phyloP scores from a whole-genome alignment of 2,329 filamentous ascomycete genomes.

The Aspergillus persii region DNA sequence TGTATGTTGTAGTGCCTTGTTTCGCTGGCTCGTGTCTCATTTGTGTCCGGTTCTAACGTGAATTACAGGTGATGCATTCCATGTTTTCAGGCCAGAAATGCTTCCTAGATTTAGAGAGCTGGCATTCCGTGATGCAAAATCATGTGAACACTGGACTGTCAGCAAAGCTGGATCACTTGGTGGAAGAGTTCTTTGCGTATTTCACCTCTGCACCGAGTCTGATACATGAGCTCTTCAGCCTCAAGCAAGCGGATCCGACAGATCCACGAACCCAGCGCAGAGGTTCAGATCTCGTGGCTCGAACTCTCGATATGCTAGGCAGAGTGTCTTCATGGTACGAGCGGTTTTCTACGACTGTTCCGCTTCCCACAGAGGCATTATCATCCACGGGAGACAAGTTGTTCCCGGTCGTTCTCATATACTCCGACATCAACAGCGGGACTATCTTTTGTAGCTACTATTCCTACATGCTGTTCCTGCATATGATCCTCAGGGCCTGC shows the following conservation, averaged over 20 bases:
- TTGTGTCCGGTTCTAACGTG: conserved; percentile 1
- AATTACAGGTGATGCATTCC: conserved; percentile 28
- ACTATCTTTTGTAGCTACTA: conserved; percentile 26
- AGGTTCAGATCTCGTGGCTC: conserved; percentile 14
- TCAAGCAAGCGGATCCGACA: conserved; percentile 18
- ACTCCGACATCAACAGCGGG: conserved; percentile 21
- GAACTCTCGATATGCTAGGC: conserved; percentile 21
- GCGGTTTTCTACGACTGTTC: conserved; percentile 14
- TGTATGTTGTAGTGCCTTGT: conserved; percentile 11
- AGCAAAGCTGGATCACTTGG: conserved; percentile 13
- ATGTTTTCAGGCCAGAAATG: conserved; percentile 28
- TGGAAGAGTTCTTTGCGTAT: conserved; percentile 28
- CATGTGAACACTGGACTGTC: conserved; percentile 16
- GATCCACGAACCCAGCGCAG: conserved; percentile 8
- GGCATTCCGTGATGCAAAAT: conserved; percentile 26
- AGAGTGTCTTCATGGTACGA: conserved; percentile 24
- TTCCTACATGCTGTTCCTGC: conserved; percentile 28
- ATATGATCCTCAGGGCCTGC: conserved; percentile 18
- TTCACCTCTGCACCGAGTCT: conserved; percentile 27
- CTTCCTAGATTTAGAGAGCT: conserved; percentile 23
- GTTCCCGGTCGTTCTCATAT: conserved; percentile 22
- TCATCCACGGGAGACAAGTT: conserved; percentile 20
- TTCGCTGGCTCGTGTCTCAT: background rate
- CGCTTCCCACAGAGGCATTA: conserved; percentile 18
- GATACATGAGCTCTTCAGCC: conserved; percentile 23